These are phyloP conservation scores for Scutellaria baicalensis DNA, from an alignment of 257 asterid species.

Conservation along the genomic window DNA sequence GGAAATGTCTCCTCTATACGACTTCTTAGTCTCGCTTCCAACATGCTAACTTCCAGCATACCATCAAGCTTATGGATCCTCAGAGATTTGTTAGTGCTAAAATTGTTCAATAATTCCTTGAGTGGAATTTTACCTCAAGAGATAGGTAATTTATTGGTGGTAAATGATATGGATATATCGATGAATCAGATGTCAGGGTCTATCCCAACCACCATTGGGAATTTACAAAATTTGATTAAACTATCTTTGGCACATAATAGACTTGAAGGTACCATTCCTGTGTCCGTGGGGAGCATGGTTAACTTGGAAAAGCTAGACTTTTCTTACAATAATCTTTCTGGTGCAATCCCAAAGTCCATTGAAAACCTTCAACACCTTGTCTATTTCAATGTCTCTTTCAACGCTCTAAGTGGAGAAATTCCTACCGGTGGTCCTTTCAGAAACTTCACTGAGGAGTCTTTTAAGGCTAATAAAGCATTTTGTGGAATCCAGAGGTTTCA, in stretches of 20 bases:
- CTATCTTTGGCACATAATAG: background rate
- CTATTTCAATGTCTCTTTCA: constrained; percentile 18
- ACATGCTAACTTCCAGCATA: constrained; percentile 7
- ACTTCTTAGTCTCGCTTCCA: background rate
- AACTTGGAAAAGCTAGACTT: background rate
- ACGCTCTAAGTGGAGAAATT: constrained; percentile 16
- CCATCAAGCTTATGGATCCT: constrained; percentile 15
- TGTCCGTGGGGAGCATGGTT: background rate
- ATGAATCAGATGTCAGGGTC: background rate
- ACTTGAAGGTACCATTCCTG: constrained; percentile 1
- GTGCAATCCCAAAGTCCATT: constrained; percentile 11
- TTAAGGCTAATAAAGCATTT: background rate
- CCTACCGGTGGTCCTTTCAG: constrained; percentile 17
- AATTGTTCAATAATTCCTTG: constrained; percentile 11
- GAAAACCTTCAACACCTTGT: background rate
- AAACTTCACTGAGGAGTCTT: constrained; percentile 22
- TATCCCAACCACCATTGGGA: background rate
- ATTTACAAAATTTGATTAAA: background rate
- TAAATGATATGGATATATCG: background rate
- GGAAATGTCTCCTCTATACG: constrained; percentile 8
- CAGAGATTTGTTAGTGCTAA: background rate
- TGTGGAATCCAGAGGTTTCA: constrained; percentile 16
- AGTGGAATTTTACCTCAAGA: background rate
- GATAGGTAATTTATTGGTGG: background rate
- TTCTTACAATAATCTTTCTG: background rate